Base-by-base conservation (phyloP, 495 filamentous ascomycete genomes). In the Neurospora terricola region DNA sequence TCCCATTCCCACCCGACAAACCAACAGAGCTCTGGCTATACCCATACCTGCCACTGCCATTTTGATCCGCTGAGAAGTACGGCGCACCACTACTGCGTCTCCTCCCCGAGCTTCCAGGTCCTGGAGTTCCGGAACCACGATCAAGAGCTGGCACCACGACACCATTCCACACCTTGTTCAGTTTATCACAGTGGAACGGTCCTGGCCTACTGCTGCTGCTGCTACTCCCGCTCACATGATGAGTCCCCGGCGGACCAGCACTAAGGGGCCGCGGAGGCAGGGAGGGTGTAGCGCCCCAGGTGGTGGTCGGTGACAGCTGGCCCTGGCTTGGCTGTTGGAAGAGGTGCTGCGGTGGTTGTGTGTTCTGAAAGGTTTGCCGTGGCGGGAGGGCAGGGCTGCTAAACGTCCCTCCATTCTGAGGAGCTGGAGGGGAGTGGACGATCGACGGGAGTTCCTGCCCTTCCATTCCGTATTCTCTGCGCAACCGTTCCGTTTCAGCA, bases 401-500 rank as follows among this genome's bases (percentile, higher is more conserved):
- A 23, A 69, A 70, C 21, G 77, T 70, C 2, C 69, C 70, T 66
- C 71, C 48, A n/a, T 72, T 43, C 48, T 34, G 16, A 77, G 75
- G 10, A 81, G 79, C 2, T 76, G 78, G 5, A 77, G 78, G 11
- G 75, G 70, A 76, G 73, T 71, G 38, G 73, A 12, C 72, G 75
- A 40, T 70, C 5, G 77, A 76, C 10, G 80, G 79, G 10, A 84
- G 78, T 37, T 82, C 76, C 75, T 86, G 84, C 0, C 84, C 84
- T 66, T 80, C 77, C 72, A 85, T 84, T 42, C 92, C 93, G 77
- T 94, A 97, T 71, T 92, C 75, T 75, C 87, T 87, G 62, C 90
- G 86, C 11, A 99, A 80, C 4, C 94, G 86, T 77, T 94, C 92
- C 0, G 96, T 98, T 81, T 98, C 96, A 72, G 89, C 89, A 30